These are phyloP conservation scores for Schizophyllum commune DNA, from an alignment of 1,284 basidiomycete species.

Conservation along the genomic window DNA sequence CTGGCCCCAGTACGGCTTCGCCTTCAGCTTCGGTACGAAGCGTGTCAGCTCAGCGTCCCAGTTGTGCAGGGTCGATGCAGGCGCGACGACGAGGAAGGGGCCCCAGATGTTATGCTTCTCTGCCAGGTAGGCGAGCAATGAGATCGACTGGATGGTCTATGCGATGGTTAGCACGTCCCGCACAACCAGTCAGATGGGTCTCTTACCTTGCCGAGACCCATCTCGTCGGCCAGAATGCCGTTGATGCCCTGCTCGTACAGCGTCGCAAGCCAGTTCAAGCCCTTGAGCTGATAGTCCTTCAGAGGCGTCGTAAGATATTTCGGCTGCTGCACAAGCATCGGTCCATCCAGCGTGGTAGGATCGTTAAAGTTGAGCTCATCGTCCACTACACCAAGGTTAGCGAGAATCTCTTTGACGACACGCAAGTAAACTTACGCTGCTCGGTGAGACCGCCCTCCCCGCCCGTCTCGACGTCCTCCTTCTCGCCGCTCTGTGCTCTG, in stretches of 20 bases:
- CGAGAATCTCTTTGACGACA: neutral
- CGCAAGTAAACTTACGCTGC: neutral
- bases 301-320: slow-evolving; percentile 95
- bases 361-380: slow-evolving; percentile 99
- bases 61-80: slow-evolving; percentile 96
- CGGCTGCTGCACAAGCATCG: slow-evolving; percentile 85
- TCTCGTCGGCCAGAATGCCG: slow-evolving; percentile 96
- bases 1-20: slow-evolving; percentile 97
- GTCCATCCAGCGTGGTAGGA: slow-evolving; percentile 87
- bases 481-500: neutral
- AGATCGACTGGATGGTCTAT: slow-evolving; percentile 98
- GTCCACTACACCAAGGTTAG: slow-evolving; percentile 52
- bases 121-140: slow-evolving; percentile 92
- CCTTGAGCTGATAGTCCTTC: slow-evolving; percentile 99
- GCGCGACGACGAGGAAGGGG: slow-evolving; percentile 98
- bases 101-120: slow-evolving; percentile 99
- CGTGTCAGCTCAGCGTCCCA: slow-evolving; percentile 99
- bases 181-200: slow-evolving; percentile 1
- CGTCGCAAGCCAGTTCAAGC: slow-evolving; percentile 96
- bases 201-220: slow-evolving; percentile 88
- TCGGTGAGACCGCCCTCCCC: neutral
- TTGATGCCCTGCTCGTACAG: slow-evolving; percentile 99
- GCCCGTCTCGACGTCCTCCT: neutral
- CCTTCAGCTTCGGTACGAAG: slow-evolving; percentile 92
- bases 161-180: slow-evolving; percentile 5